Evolutionary conservation across 306 rosid species (phyloP), one percentile per base, ranked within the genome.

Genomic region (Lathyrus tuberosus): DNA sequence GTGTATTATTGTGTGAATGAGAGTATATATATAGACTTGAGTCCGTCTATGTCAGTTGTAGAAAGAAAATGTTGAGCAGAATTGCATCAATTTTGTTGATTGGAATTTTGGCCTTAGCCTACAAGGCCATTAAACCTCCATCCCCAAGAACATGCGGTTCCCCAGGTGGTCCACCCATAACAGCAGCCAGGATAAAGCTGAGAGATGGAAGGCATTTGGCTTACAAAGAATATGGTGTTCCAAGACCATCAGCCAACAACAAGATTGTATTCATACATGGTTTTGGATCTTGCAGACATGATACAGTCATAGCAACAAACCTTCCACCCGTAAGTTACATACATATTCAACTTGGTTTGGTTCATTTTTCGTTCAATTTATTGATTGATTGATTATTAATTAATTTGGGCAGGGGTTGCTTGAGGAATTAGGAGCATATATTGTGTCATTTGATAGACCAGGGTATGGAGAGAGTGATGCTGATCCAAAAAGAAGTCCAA

Each of bases 191-290:
- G 62, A 60, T 84, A 30, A 87, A 76, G 77, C 87, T 87, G 0
- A 82, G 89, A 72, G 92, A 87, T 74, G 92, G 89, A 76, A 80
- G 92, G 46, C 63, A 82, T 62, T 73, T 87, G 72, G 87, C 92
- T n/a, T 87, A 87, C 81, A 84, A 73, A 73, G 92, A 84, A 26
- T 42, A 80, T 62, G 92, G 92, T 53, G 84, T 84, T 38, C 69
- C 81, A 5, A 76, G 52, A 78, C 48, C 82, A 41, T 44, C 8
- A 3, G 86, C 92, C 63, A 87, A 69, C 3, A 13, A 82, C 6
- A 87, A 87, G 68, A 73, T 84, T 57, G 65, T 87, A 1, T 80
- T n/a, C 73, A 46, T 84, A 28, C 92, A 87, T 73, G 82, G 74
- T 0, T 84, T 82, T 18, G 20, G 46, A n/a, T 31, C 17, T 43